Percentiles rank a stretch among this genome's conserved stretches.
These are phyloP conservation scores for Dentipellis sp. DNA, from an alignment of 768 basidiomycete species.

Conservation along the genomic window DNA sequence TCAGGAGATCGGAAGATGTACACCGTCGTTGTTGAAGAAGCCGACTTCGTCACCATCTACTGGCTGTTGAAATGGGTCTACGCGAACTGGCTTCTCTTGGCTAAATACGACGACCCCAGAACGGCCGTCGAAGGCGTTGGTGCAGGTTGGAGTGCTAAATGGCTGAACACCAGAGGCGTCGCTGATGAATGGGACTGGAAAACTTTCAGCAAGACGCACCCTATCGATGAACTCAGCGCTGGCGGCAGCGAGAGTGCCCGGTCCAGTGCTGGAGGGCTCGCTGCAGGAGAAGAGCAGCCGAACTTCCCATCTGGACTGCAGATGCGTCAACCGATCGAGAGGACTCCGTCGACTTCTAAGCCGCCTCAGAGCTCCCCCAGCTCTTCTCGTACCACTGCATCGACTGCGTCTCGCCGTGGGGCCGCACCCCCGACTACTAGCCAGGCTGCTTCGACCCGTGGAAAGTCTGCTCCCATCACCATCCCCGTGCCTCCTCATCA, in stretches of 20 bases:
- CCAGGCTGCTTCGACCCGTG: slow-evolving; percentile 17
- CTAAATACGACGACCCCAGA: slow-evolving; percentile 59
- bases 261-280: slow-evolving; percentile 12
- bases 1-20: slow-evolving; percentile 47
- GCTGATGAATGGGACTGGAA: slow-evolving; percentile 66
- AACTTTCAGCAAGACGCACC: slow-evolving; percentile 33
- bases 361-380: neutral
- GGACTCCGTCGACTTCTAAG: slow-evolving; percentile 4
- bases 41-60: slow-evolving; percentile 69
- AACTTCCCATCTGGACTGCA: neutral
- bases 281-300: slow-evolving; percentile 10
- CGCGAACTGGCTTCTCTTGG: slow-evolving; percentile 66
- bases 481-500: slow-evolving; percentile 35
- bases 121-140: slow-evolving; percentile 59
- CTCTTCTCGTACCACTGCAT: neutral
- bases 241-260: slow-evolving; percentile 42
- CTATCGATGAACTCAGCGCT: slow-evolving; percentile 29
- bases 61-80: slow-evolving; percentile 76
- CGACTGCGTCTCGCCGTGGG: neutral
- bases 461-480: slow-evolving; percentile 7
- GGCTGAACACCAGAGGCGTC: slow-evolving; percentile 33
- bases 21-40: slow-evolving; percentile 68
- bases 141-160: slow-evolving; percentile 56
- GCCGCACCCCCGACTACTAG: neutral
- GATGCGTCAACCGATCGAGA: slow-evolving; percentile 2